A percentile compares a stretch with the other conserved stretches of the same genome.
These are phyloP conservation scores for Mycotypha africana DNA, from an alignment of 371 early-diverging fungal genomes.

Conservation along the genomic window DNA sequence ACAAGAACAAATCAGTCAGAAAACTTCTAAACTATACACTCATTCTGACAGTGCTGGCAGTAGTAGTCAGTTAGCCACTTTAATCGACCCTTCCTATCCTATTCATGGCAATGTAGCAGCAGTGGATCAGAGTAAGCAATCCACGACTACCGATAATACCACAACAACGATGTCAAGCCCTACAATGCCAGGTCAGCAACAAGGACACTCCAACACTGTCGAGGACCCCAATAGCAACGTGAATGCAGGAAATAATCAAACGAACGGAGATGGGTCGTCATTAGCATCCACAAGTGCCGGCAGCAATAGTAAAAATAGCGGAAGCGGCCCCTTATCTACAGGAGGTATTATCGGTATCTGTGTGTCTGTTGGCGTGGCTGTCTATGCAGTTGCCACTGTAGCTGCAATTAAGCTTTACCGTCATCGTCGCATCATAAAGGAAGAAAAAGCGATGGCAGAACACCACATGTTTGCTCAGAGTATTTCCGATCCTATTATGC, in stretches of 20 bases:
- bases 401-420: conserved; percentile 29
- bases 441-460: conserved; percentile 26
- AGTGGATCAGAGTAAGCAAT: too few species aligned
- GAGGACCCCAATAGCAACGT: neutral
- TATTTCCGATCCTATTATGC: conserved; percentile 29
- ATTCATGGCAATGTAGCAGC: conserved; percentile 10
- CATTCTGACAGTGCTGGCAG: too few species aligned
- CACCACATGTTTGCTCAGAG: conserved; percentile 36
- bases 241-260: neutral
- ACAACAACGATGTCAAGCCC: too few species aligned
- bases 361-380: conserved; percentile 32
- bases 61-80: conserved; percentile 36
- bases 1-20: conserved; percentile 15
- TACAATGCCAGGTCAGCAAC: too few species aligned
- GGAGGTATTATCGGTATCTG: conserved; percentile 38
- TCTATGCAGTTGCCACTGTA: conserved; percentile 40
- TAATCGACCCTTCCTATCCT: conserved; percentile 31
- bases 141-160: too few species aligned
- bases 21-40: conserved; percentile 27
- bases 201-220: too few species aligned
- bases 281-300: too few species aligned
- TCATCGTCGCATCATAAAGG: conserved; percentile 18
- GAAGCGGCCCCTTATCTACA: conserved; percentile 31
- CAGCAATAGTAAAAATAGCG: neutral
- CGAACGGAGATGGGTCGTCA: too few species aligned